These are phyloP conservation scores for Coemansia nantahalensis DNA, from an alignment of 192 early-diverging fungal species.

Conservation along the genomic window DNA sequence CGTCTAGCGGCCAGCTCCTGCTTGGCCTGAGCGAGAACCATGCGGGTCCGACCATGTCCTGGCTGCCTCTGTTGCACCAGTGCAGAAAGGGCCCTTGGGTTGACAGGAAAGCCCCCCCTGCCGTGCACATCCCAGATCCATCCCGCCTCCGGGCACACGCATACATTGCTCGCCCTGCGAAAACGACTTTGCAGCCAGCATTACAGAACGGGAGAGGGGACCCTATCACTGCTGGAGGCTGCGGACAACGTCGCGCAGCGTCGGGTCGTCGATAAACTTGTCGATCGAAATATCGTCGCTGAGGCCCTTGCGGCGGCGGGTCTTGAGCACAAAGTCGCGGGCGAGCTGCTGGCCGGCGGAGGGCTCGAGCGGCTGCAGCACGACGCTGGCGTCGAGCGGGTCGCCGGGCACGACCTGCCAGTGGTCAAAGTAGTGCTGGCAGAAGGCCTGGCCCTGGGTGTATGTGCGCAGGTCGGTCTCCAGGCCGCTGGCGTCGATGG, in stretches of 20 bases:
- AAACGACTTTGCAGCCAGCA: too few relatives aligned
- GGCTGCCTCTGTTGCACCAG: too few relatives aligned
- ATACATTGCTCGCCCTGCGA: too few relatives aligned
- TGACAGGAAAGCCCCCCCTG: too few relatives aligned
- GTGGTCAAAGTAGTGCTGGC: constrained; percentile 97
- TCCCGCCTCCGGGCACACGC: too few relatives aligned
- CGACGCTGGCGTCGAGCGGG: constrained; percentile 86
- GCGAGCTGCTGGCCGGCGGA: constrained; percentile 71
- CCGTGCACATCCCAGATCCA: too few relatives aligned
- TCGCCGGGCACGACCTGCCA: constrained; percentile 98
- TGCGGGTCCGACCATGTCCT: too few relatives aligned
- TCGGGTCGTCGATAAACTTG: constrained; percentile 75
- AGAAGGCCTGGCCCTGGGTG: constrained; percentile 97
- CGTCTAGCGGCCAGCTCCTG: too few relatives aligned
- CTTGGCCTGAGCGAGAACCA: too few relatives aligned
- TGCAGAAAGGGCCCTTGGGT: too few relatives aligned
- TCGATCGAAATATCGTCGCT: constrained; percentile 78
- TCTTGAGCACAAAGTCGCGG: constrained; percentile 99
- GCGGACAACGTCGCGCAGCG: constrained; percentile 28
- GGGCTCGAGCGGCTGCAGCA: constrained; percentile 83
- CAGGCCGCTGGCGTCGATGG: constrained; percentile 94
- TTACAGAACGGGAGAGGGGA: neutral
- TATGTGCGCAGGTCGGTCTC: constrained; percentile 96
- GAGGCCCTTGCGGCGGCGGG: constrained; percentile 87
- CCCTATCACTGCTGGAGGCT: constrained; percentile 3